These are phyloP conservation scores for Boletus fagicola DNA, from an alignment of 768 basidiomycete genomes.

Conservation along the genomic window DNA sequence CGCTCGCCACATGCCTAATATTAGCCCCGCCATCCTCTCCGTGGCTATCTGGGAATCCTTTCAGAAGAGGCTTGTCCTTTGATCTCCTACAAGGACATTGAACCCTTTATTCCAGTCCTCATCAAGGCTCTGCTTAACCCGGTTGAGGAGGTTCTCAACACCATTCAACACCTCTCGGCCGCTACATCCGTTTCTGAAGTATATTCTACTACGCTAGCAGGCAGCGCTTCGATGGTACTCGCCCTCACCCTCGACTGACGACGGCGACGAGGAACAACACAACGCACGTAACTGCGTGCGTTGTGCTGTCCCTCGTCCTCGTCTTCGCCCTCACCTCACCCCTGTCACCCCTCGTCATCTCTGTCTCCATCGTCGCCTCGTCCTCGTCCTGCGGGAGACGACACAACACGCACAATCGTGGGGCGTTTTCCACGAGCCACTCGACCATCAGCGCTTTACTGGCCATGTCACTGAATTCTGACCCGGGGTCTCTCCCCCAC, in stretches of 20 bases:
- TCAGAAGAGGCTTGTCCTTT: conserved; percentile 91
- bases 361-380: too few species aligned
- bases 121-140: conserved; percentile 99
- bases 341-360: too few species aligned
- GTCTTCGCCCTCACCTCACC: too few species aligned
- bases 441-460: conserved; percentile 91
- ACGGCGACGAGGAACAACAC: too few species aligned
- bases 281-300: too few species aligned
- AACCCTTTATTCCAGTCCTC: conserved; percentile 95
- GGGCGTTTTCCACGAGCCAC: conserved; percentile 92
- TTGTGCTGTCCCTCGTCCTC: too few species aligned
- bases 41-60: conserved; percentile 98
- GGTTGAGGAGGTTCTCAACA: conserved; percentile 97
- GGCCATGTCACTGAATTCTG: conserved; percentile 97
- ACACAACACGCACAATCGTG: too few species aligned
- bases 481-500: conserved; percentile 79
- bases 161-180: conserved; percentile 91
- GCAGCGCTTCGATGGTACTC: too few species aligned
- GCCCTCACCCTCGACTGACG: too few species aligned
- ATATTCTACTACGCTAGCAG: conserved; percentile 94
- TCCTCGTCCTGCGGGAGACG: too few species aligned
- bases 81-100: conserved; percentile 97
- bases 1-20: conserved; percentile 88
- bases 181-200: conserved; percentile 99
- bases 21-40: conserved; percentile 89